Evolutionary conservation across 495 filamentous ascomycete genomes (phyloP).

Genomic region (Delitschia confertaspora): DNA sequence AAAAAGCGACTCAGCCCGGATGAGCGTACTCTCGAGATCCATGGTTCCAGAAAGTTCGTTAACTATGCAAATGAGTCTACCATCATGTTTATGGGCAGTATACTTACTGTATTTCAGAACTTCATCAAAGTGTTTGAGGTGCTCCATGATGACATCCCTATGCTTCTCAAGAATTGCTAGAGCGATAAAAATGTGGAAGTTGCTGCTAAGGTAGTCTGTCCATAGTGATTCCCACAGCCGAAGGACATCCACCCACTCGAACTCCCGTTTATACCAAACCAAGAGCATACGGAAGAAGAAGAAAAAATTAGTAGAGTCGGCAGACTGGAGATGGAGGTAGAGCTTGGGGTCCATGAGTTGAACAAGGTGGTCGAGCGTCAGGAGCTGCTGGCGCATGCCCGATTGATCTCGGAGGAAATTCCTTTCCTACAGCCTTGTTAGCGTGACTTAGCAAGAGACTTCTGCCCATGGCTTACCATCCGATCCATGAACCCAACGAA

Average conservation of each 20-base stretch:
- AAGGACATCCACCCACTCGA: slow-evolving; percentile 76
- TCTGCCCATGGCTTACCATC: slow-evolving; percentile 47
- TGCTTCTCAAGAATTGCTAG: slow-evolving; percentile 95
- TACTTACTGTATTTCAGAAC: slow-evolving; percentile 85
- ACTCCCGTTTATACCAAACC: slow-evolving; percentile 98
- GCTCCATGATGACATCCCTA: slow-evolving; percentile 84
- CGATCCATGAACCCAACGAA: slow-evolving; percentile 95
- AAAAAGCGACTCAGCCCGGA: slow-evolving; percentile 82
- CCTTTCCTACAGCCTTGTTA: slow-evolving; percentile 49
- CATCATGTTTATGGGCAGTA: no score
- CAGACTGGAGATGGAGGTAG: slow-evolving; percentile 77
- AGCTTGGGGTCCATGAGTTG: slow-evolving; percentile 94
- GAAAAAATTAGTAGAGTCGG: slow-evolving; percentile 96
- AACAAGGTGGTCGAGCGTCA: slow-evolving; percentile 84
- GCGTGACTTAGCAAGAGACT: background rate
- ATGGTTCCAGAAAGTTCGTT: slow-evolving; percentile 93
- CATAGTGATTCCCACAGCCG: slow-evolving; percentile 88
- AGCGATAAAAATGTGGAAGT: slow-evolving; percentile 90
- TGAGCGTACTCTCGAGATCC: slow-evolving; percentile 72
- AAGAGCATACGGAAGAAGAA: slow-evolving; percentile 99
- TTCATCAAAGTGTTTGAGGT: slow-evolving; percentile 91
- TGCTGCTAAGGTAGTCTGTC: slow-evolving; percentile 82
- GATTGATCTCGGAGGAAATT: slow-evolving; percentile 95
- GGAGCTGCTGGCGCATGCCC: slow-evolving; percentile 86
- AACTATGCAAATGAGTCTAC: slow-evolving; percentile 50